phyloP scores from a whole-genome alignment of 768 basidiomycete species.

The Cystofilobasidium ferigula region DNA sequence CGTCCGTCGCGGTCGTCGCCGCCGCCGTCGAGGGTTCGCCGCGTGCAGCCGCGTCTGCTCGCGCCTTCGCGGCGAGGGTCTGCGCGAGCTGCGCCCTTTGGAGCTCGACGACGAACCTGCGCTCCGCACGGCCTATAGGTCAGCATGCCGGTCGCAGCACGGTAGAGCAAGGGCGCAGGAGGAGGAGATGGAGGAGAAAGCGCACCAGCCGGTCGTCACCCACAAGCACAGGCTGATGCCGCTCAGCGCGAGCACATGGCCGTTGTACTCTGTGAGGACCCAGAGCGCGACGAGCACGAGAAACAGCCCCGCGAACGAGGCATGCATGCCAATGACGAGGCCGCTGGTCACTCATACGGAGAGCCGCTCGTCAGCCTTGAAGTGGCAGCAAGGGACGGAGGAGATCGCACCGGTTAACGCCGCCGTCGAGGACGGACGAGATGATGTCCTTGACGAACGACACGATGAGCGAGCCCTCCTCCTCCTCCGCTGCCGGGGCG shows the following conservation, averaged over 20 bases:
- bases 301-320: slow-evolving; percentile 51
- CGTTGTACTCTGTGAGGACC: slow-evolving; percentile 52
- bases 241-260: slow-evolving; percentile 58
- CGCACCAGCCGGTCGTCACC: slow-evolving; percentile 71
- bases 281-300: slow-evolving; percentile 42
- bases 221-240: slow-evolving; percentile 57
- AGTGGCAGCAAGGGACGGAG: slow-evolving; percentile 36
- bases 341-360: not conserved
- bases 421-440: slow-evolving; percentile 48
- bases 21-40: not conserved
- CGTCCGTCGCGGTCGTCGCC: not conserved
- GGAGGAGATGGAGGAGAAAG: not conserved
- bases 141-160: not conserved
- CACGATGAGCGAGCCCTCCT: not conserved
- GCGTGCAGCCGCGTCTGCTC: slow-evolving; percentile 13
- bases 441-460: slow-evolving; percentile 50
- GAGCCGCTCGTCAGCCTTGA: slow-evolving; percentile 46
- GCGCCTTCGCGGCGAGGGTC: slow-evolving; percentile 13
- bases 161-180: not conserved
- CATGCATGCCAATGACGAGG: slow-evolving; percentile 41
- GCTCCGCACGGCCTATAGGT: slow-evolving; percentile 27
- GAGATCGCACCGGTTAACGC: slow-evolving; percentile 21
- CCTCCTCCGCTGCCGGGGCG: not conserved
- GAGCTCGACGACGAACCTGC: slow-evolving; percentile 60
- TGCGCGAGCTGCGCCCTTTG: slow-evolving; percentile 37